A percentile compares a stretch with the other conserved stretches of the same genome.
Evolutionary conservation across 2,329 filamentous ascomycete genomes (phyloP).

Genomic region (Biscogniauxia mediterranea): DNA sequence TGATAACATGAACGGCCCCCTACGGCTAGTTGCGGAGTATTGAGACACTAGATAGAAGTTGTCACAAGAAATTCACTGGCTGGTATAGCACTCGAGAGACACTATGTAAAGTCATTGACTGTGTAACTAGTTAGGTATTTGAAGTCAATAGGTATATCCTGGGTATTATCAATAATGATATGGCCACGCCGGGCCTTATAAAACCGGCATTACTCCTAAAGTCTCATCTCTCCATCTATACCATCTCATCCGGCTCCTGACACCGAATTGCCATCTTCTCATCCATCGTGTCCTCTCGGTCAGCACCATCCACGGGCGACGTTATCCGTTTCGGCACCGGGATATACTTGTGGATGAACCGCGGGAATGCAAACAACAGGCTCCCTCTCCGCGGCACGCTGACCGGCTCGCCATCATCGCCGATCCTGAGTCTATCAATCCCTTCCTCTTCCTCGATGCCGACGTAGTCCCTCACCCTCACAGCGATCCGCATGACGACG

Average conservation of each 20-base stretch:
- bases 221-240: neutral
- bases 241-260: neutral
- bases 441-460: conserved; percentile 12
- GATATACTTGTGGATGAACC: conserved; percentile 2
- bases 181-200: too few species aligned
- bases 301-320: neutral
- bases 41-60: too few species aligned
- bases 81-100: too few species aligned
- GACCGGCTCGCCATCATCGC: neutral
- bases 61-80: too few species aligned
- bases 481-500: conserved; percentile 6
- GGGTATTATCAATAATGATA: too few species aligned
- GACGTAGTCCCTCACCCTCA: conserved; percentile 13
- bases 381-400: neutral
- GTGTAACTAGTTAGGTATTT: too few species aligned
- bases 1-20: too few species aligned
- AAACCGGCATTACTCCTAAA: too few species aligned
- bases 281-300: neutral
- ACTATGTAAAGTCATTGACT: too few species aligned
- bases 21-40: too few species aligned
- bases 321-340: neutral
- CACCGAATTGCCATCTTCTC: neutral
- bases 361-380: conserved; percentile 12
- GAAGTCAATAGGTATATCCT: too few species aligned
- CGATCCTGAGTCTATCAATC: neutral